Percentiles rank a stretch among this genome's conserved stretches.
phyloP scores from a whole-genome alignment of 192 early-diverging fungal species.

The Backusella mclennaniae region DNA sequence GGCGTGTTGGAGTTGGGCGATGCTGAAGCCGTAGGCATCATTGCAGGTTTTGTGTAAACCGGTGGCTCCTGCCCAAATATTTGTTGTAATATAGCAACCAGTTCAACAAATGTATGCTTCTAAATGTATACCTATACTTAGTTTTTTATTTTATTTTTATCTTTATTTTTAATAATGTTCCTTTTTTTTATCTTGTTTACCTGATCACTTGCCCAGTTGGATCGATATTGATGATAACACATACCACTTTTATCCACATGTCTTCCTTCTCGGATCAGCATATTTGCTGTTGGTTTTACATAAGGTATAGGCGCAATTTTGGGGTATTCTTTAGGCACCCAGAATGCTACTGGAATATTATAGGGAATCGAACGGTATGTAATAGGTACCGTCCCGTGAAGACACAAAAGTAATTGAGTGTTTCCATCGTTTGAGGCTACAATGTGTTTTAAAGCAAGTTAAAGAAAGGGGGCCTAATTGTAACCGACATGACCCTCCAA shows the following conservation, averaged over 20 bases:
- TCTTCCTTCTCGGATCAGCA: conserved; percentile 79
- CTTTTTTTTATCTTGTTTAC: conserved; percentile 12
- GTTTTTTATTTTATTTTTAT: neutral
- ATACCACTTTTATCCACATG: conserved; percentile 83
- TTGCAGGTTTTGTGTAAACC: conserved; percentile 61
- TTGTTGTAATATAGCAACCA: conserved; percentile 64
- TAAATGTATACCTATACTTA: neutral
- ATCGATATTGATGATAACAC: conserved; percentile 83
- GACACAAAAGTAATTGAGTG: conserved; percentile 68
- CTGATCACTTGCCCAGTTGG: conserved; percentile 62
- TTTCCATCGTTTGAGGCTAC: conserved; percentile 58
- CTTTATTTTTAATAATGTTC: neutral
- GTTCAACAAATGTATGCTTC: conserved; percentile 49
- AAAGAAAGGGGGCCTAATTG: neutral
- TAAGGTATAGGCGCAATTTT: conserved; percentile 74
- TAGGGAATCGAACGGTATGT: conserved; percentile 76
- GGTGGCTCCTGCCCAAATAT: conserved; percentile 77
- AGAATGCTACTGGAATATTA: conserved; percentile 91
- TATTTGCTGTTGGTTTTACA: conserved; percentile 85
- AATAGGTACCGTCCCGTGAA: conserved; percentile 89
- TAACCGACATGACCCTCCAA: neutral
- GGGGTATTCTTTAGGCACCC: conserved; percentile 86
- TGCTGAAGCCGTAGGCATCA: conserved; percentile 36
- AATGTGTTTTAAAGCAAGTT: neutral
- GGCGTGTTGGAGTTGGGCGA: conserved; percentile 30